These are phyloP conservation scores for Colletotrichum falcatum DNA, from an alignment of 2,329 filamentous ascomycete genomes.

Conservation along the genomic window DNA sequence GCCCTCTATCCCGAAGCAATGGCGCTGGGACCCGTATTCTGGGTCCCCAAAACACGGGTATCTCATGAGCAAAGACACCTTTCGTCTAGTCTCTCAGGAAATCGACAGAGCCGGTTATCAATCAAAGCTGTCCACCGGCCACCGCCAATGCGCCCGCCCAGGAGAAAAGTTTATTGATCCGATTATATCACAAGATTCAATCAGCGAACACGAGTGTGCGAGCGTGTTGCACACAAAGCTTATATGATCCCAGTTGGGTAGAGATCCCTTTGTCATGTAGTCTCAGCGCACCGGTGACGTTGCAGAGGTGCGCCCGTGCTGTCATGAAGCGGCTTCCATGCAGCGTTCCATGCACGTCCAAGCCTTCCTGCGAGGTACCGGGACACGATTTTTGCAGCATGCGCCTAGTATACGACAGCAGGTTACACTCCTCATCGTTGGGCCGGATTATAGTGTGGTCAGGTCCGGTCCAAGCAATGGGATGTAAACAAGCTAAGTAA, in stretches of 20 bases:
- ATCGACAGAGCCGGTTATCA: conserved; percentile 6
- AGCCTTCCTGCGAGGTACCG: neutral
- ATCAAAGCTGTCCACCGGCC: neutral
- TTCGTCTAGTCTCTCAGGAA: conserved; percentile 28
- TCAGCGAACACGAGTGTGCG: conserved; percentile 20
- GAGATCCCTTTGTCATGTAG: neutral
- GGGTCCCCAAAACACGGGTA: conserved; percentile 6
- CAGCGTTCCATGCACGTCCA: conserved; percentile 23
- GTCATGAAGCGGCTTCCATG: conserved; percentile 17
- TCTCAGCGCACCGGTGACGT: conserved; percentile 13
- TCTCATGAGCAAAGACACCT: neutral
- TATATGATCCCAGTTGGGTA: neutral
- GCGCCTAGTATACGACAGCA: neutral
- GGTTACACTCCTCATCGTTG: neutral
- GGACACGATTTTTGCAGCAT: conserved; percentile 14
- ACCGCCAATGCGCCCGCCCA: too few relatives aligned
- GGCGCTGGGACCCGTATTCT: conserved; percentile 24
- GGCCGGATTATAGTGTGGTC: neutral
- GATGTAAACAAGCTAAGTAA: neutral
- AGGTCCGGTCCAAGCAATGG: neutral
- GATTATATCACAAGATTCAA: neutral
- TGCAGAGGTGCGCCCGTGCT: neutral
- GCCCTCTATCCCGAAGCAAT: neutral
- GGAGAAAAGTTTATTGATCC: neutral
- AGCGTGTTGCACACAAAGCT: conserved; percentile 4